phyloP scores from a whole-genome alignment of 1,284 basidiomycete species.

The Coniophora puteana region DNA sequence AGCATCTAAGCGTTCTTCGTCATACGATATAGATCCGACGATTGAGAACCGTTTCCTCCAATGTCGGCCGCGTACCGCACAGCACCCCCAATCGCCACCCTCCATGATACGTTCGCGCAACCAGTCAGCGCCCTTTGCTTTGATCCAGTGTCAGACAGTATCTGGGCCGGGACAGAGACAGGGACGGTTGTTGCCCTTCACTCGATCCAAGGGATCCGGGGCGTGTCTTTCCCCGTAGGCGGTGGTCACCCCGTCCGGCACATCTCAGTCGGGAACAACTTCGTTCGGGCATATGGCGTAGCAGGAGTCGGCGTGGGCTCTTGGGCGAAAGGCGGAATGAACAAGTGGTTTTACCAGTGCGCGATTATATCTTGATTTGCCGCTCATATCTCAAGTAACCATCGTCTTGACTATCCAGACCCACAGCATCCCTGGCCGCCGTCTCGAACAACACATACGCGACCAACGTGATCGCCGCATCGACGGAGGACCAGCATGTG shows the following conservation, averaged over 20 bases:
- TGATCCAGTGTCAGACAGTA: constrained; percentile 85
- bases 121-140: constrained; percentile 77
- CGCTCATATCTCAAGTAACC: not conserved
- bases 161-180: constrained; percentile 81
- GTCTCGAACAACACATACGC: constrained; percentile 53
- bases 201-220: constrained; percentile 60
- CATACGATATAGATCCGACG: too few relatives aligned
- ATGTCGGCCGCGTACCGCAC: constrained; percentile 39
- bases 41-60: too few relatives aligned
- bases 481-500: constrained; percentile 62
- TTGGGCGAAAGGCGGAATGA: constrained; percentile 79
- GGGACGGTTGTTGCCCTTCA: constrained; percentile 78
- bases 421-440: constrained; percentile 43
- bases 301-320: constrained; percentile 62
- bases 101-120: constrained; percentile 40
- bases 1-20: too few relatives aligned
- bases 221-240: constrained; percentile 77
- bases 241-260: constrained; percentile 64
- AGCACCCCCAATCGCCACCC: constrained; percentile 32
- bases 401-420: constrained; percentile 12
- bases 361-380: constrained; percentile 13
- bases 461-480: constrained; percentile 58
- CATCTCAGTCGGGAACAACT: constrained; percentile 70
- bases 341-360: constrained; percentile 74
- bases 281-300: constrained; percentile 61